These are phyloP conservation scores for Leucosporidium yakuticum DNA, from an alignment of 768 basidiomycete genomes.

Conservation along the genomic window DNA sequence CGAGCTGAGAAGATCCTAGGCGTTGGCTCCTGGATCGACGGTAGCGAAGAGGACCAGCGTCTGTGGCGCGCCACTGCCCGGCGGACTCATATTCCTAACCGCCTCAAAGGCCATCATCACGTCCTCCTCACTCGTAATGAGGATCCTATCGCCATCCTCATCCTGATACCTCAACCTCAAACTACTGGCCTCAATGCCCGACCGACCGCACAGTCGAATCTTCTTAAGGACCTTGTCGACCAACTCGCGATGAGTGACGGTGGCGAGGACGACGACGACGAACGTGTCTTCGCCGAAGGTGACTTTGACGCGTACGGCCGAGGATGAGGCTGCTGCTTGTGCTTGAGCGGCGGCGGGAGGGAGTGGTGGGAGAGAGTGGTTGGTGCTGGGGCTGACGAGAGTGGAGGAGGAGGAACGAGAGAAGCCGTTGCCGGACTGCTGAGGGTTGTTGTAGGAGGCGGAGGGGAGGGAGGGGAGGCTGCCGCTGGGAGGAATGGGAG, in stretches of 20 bases:
- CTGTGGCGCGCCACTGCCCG: not conserved
- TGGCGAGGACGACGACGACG: conserved; percentile 77
- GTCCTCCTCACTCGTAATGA: conserved; percentile 82
- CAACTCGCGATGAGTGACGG: conserved; percentile 72
- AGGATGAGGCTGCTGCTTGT: not conserved
- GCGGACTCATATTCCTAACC: not conserved
- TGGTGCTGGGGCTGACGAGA: no score
- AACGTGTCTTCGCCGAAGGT: conserved; percentile 94
- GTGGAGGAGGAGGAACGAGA: no score
- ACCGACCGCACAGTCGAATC: conserved; percentile 79
- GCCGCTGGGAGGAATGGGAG: conserved; percentile 1
- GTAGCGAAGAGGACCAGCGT: conserved; percentile 6
- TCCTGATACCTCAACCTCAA: conserved; percentile 66
- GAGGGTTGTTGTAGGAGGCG: not conserved
- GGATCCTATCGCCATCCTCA: conserved; percentile 86
- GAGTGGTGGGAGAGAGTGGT: not conserved
- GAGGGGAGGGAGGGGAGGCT: not conserved
- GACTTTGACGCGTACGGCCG: conserved; percentile 82
- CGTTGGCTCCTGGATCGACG: not conserved
- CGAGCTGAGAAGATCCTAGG: no score
- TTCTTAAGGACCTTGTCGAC: conserved; percentile 87
- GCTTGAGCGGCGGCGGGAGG: not conserved
- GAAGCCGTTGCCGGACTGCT: not conserved
- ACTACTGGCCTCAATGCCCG: conserved; percentile 51
- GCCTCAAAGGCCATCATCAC: conserved; percentile 85